Conservation (phyloP, 495 filamentous ascomycete genomes). For the Aspergillus baeticus region DNA sequence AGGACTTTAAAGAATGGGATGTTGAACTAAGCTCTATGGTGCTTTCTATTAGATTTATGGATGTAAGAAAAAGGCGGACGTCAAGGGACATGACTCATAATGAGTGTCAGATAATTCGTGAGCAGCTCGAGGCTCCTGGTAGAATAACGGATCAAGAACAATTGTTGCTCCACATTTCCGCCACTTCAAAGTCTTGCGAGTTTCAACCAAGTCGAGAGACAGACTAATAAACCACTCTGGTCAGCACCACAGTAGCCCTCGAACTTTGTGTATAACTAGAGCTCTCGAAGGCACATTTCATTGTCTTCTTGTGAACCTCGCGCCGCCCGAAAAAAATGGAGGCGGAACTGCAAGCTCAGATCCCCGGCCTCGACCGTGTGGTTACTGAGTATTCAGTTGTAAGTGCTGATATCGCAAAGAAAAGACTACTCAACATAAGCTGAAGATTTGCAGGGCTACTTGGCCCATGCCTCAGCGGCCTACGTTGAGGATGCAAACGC, state of each 20-base stretch:
- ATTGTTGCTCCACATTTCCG: constrained; percentile 10
- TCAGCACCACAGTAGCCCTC: not conserved
- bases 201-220: not conserved
- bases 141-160: not conserved
- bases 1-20: too few species aligned
- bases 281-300: not conserved
- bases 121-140: not conserved
- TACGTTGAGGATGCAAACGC: constrained; percentile 70
- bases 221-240: not conserved
- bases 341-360: constrained; percentile 78
- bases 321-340: constrained; percentile 63
- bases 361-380: constrained; percentile 87
- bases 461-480: constrained; percentile 85
- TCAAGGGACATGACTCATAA: not conserved
- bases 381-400: constrained; percentile 87
- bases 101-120: not conserved
- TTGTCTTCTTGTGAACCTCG: not conserved
- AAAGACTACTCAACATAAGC: constrained; percentile 5
- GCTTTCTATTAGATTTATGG: too few species aligned
- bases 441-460: constrained; percentile 61
- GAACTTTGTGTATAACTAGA: not conserved
- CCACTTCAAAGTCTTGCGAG: constrained; percentile 12
- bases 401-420: constrained; percentile 21
- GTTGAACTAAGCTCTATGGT: too few species aligned
- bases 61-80: not conserved